Evolutionary conservation across 2,329 filamentous ascomycete genomes (phyloP).

Genomic region (Cladophialophora carrionii): DNA sequence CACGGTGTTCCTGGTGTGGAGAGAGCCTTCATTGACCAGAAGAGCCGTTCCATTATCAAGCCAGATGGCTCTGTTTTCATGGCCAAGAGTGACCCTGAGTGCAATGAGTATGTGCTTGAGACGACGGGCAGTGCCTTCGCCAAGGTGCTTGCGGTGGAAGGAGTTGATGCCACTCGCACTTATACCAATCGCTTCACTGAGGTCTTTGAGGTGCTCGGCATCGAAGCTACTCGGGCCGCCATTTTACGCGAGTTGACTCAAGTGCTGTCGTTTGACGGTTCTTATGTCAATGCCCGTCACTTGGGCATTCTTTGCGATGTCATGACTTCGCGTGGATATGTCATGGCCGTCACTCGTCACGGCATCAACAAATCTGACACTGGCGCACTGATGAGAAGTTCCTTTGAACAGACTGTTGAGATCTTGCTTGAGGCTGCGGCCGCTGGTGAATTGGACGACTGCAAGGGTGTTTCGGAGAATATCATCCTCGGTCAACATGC

Average conservation of each 20-base stretch:
- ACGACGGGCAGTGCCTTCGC: constrained; percentile 88
- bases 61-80: constrained; percentile 74
- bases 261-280: constrained; percentile 97
- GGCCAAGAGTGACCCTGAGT: constrained; percentile 72
- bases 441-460: constrained; percentile 94
- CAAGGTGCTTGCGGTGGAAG: constrained; percentile 80
- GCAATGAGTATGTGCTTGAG: constrained; percentile 93
- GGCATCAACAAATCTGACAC: constrained; percentile 98
- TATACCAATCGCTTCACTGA: constrained; percentile 97
- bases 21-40: constrained; percentile 88
- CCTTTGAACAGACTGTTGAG: constrained; percentile 98
- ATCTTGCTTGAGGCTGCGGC: constrained; percentile 95
- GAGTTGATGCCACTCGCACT: constrained; percentile 82
- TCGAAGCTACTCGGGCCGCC: constrained; percentile 87
- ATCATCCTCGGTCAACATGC: constrained; percentile 97
- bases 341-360: constrained; percentile 96
- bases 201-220: constrained; percentile 91
- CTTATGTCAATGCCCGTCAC: constrained; percentile 98
- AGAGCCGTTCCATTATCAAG: constrained; percentile 67
- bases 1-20: constrained; percentile 89
- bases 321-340: constrained; percentile 91
- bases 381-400: constrained; percentile 97
- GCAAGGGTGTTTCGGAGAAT: constrained; percentile 97
- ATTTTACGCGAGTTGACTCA: constrained; percentile 86
- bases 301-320: constrained; percentile 93